Conservation (phyloP, 2,329 filamentous ascomycete species). For the Claviceps fusiformis region DNA sequence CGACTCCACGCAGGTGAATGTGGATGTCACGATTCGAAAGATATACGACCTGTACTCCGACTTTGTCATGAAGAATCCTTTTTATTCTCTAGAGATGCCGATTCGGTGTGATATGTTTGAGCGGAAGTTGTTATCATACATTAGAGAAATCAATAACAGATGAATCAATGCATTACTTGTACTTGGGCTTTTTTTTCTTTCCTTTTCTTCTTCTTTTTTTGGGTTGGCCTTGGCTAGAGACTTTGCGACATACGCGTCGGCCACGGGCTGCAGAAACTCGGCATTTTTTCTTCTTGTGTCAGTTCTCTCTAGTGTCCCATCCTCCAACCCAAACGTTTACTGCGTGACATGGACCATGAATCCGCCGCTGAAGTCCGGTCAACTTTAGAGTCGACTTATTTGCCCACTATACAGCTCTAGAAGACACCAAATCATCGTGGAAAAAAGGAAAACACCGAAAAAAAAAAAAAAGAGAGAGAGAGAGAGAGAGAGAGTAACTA, state of each 20-base stretch:
- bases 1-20: conserved; percentile 73
- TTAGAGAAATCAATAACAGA: conserved; percentile 57
- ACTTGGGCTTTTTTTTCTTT: not conserved
- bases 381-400: not conserved
- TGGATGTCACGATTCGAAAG: conserved; percentile 68
- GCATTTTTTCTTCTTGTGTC: not conserved
- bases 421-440: conserved; percentile 15
- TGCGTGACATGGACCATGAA: not conserved
- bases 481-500: too few relatives aligned
- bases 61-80: conserved; percentile 99
- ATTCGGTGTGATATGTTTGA: conserved; percentile 93
- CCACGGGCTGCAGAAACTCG: not conserved
- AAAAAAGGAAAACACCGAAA: not conserved
- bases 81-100: conserved; percentile 97
- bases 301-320: not conserved
- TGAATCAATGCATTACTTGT: conserved; percentile 10
- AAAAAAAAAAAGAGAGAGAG: too few relatives aligned
- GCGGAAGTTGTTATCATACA: conserved; percentile 65
- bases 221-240: not conserved
- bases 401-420: conserved; percentile 14
- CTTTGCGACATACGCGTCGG: not conserved
- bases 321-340: not conserved
- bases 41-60: conserved; percentile 94
- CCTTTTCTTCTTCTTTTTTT: too few relatives aligned
- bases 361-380: not conserved